Evolutionary conservation across 1,139 yeast genomes (phyloP), one percentile per base, ranked within the genome.

Genomic region (Taphrina wiesneri): DNA sequence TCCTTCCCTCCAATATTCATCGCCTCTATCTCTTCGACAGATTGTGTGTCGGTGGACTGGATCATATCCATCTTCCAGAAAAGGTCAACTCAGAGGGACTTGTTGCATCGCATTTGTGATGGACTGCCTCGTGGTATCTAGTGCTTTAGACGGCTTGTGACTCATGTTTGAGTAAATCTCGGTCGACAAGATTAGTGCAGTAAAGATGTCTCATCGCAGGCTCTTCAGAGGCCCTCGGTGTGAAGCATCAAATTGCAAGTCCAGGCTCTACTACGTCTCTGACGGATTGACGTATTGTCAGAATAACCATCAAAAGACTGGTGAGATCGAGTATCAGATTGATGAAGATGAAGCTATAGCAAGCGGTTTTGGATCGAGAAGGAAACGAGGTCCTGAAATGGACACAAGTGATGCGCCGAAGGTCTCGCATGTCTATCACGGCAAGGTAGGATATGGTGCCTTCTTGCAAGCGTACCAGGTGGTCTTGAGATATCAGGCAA

Each of bases 171-270:
- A n/a, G n/a, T n/a, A n/a, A n/a, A n/a, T n/a, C n/a, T n/a, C n/a
- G n/a, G n/a, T n/a, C n/a, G n/a, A n/a, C n/a, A n/a, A n/a, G n/a
- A n/a, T n/a, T n/a, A n/a, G n/a, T n/a, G n/a, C n/a, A n/a, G n/a
- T n/a, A 39, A 4, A 6, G 7, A 60, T 60, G 64, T 49, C 57
- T 17, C 64, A 45, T 1, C 52, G 52, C n/a, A 41, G 57, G 19
- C 47, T 60, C 30, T 17, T 51, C 34, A 79, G 84, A 71, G 98
- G 98, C 1, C 87, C 90, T 5, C 77, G 86, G 13, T 93, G 99
- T 80, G 97, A 97, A 1, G 85, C 86, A 2, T 92, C 88, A 70
- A 92, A 93, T 78, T 93, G 99, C 77, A 84, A 88, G 3, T 88
- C 97, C 1, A 78, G 85, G 59, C 81, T 86, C 62, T 93, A 90